phyloP scores from a whole-genome alignment of 1,284 basidiomycete genomes.

The Fomitopsis betulina region DNA sequence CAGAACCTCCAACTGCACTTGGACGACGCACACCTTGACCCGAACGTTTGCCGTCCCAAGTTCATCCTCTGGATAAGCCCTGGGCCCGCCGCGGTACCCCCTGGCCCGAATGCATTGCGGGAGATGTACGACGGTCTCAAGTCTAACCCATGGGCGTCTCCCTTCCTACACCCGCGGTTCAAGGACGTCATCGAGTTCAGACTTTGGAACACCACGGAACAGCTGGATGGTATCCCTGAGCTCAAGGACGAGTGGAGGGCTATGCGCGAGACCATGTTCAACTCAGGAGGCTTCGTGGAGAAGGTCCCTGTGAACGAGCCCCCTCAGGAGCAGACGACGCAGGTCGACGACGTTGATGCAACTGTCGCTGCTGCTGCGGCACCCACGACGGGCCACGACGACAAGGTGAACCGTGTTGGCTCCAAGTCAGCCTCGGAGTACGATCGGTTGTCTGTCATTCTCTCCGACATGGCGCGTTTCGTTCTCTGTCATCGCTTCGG shows the following conservation, averaged over 20 bases:
- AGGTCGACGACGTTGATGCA: conserved; percentile 16
- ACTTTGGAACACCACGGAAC: conserved; percentile 72
- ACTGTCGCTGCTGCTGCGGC: conserved; percentile 10
- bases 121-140: conserved; percentile 58
- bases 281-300: conserved; percentile 59
- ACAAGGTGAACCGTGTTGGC: conserved; percentile 49
- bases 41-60: conserved; percentile 57
- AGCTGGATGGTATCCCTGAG: conserved; percentile 60
- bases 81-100: conserved; percentile 51
- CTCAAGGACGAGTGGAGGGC: conserved; percentile 58
- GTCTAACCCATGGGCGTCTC: conserved; percentile 62
- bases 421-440: conserved; percentile 52
- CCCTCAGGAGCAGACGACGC: conserved; percentile 18
- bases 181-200: conserved; percentile 64
- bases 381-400: conserved; percentile 27
- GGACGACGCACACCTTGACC: conserved; percentile 29
- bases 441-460: conserved; percentile 59
- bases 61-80: conserved; percentile 75
- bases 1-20: conserved; percentile 68
- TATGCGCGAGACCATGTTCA: conserved; percentile 44
- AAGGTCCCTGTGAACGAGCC: conserved; percentile 27
- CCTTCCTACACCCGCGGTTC: conserved; percentile 65
- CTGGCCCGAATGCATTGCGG: conserved; percentile 46
- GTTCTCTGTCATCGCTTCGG: conserved; percentile 66
- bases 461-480: conserved; percentile 70